These are phyloP conservation scores for Tetrastigma voinierianum DNA, from an alignment of 164 flowering plant species.

Conservation along the genomic window DNA sequence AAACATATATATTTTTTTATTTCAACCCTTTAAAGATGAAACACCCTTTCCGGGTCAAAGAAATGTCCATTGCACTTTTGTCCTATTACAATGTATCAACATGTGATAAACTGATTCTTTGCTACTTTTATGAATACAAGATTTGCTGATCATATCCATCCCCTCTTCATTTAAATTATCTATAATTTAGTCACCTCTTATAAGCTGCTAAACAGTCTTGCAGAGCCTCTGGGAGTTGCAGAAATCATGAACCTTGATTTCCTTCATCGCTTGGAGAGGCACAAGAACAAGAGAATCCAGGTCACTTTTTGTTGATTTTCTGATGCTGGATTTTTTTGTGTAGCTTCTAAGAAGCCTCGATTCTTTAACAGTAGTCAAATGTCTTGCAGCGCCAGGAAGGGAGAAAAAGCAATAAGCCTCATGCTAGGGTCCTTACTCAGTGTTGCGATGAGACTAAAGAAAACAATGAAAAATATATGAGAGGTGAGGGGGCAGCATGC, in stretches of 20 bases:
- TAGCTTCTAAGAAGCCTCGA: not conserved
- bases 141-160: no score
- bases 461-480: slow-evolving; percentile 17
- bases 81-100: no score
- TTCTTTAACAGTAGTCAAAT: slow-evolving; percentile 21
- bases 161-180: not conserved
- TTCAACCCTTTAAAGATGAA: no score
- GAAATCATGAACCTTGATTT: slow-evolving; percentile 81
- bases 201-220: slow-evolving; percentile 53
- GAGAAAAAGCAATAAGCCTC: slow-evolving; percentile 27
- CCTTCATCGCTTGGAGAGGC: slow-evolving; percentile 66
- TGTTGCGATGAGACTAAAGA: slow-evolving; percentile 16
- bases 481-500: slow-evolving; percentile 5
- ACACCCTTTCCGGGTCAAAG: no score
- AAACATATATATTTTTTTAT: no score
- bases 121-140: no score
- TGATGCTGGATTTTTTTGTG: slow-evolving; percentile 5
- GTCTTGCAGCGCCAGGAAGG: slow-evolving; percentile 45
- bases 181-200: not conserved
- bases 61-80: no score
- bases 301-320: slow-evolving; percentile 28
- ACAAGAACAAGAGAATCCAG: slow-evolving; percentile 55
- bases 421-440: slow-evolving; percentile 13
- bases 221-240: slow-evolving; percentile 85
- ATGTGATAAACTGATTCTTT: no score